Base-by-base conservation (phyloP, 139 green algal genomes). In the Closterium sp. region DNA sequence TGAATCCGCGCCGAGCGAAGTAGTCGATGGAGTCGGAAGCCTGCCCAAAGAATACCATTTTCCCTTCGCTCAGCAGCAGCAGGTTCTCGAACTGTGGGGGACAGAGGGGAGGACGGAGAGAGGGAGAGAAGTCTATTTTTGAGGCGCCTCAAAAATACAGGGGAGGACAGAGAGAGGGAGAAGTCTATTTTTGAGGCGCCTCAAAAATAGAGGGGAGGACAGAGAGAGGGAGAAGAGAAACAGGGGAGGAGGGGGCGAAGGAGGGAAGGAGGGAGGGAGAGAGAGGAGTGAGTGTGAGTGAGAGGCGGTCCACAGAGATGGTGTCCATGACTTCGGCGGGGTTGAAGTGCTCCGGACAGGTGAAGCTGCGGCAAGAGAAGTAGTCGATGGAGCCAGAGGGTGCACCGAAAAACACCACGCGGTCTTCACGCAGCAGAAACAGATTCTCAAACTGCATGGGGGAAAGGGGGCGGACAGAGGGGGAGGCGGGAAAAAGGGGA, bases 291-390 rank as follows among this genome's bases (percentile, higher is more conserved):
- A n/a, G n/a, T n/a, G n/a, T n/a, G n/a, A 30, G 35, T 16, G 12
- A 23, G 16, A 91, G 91, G n/a, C 8, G n/a, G 90, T 93, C 90
- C 12, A 90, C 16, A 8, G 91, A 93, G 43, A 93, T 93, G 5
- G 94, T 55, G 86, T 94, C 92, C 84, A 95, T 86, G 90, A 94
- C 95, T 10, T 88, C 36, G 88, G 64, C 89, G 25, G 89, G 90
- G 36, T 93, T 93, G 38, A 87, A 93, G 84, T 91, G 90, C 66
- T 34, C 25, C 7, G 90, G 90, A 16, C 90, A 93, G 4, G 85
- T 12, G 28, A 91, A 86, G 81, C 90, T 86, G 35, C n/a, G 90
- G 86, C 19, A 7, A 8, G 85, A 34, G 43, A 93, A 93, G 38
- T 90, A 92, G 84, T 36, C 66, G 25, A 93, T 9, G 36, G 90